Percentiles rank a stretch among this genome's conserved stretches.
phyloP scores from a whole-genome alignment of 805 yeast species.

The Pichia scutulata region DNA sequence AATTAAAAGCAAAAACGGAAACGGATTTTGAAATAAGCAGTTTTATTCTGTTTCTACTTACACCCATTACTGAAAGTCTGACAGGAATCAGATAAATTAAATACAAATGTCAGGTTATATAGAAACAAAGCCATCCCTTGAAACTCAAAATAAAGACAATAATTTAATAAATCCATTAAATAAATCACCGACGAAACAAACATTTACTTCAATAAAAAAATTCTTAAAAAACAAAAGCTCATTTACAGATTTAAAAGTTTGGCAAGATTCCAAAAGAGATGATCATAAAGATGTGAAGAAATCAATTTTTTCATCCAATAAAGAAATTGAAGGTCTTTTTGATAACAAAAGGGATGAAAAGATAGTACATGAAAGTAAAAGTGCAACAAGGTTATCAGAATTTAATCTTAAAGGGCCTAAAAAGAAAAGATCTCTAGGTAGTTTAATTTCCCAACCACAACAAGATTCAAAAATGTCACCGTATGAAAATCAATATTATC shows the following conservation, averaged over 20 bases:
- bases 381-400: conserved; percentile 1
- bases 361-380: not conserved
- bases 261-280: conserved; percentile 2
- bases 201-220: conserved; percentile 7
- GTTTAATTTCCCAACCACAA: conserved; percentile 1
- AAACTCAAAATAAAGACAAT: not conserved
- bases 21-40: not conserved
- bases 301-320: not conserved
- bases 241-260: conserved; percentile 3
- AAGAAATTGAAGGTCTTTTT: not conserved
- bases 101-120: not conserved
- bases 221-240: conserved; percentile 11
- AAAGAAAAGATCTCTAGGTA: conserved; percentile 6
- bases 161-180: not conserved
- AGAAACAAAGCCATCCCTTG: not conserved
- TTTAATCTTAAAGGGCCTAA: not conserved
- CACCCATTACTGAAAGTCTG: too few species aligned
- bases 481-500: not conserved
- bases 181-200: conserved; percentile 7
- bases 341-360: not conserved
- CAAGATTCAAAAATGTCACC: not conserved
- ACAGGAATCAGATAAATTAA: too few species aligned
- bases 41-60: not conserved
- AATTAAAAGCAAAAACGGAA: not conserved
- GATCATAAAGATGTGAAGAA: not conserved